Evolutionary conservation across 2,329 filamentous ascomycete genomes (phyloP).

Genomic region (Diaporthe australafricana): DNA sequence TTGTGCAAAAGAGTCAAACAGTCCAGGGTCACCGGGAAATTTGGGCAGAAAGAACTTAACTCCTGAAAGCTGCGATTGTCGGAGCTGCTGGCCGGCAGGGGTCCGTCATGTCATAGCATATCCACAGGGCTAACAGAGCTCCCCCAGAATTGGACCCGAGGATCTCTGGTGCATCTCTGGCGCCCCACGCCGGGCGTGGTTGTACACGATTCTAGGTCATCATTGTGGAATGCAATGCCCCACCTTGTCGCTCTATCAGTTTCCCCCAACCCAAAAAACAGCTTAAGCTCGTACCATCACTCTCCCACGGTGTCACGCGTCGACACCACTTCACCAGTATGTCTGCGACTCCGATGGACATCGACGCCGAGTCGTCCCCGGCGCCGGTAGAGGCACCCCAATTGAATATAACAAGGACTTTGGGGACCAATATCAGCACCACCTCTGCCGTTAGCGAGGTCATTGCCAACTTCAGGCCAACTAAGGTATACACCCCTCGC

Average conservation of each 20-base stretch:
- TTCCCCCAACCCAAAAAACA: background rate
- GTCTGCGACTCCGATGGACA: conserved; percentile 68
- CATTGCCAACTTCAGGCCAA: conserved; percentile 81
- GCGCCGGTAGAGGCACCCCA: conserved; percentile 47
- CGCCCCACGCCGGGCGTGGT: background rate
- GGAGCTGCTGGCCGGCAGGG: conserved; percentile 12
- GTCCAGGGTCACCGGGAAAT: background rate
- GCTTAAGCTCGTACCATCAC: background rate
- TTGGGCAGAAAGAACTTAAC: conserved; percentile 16
- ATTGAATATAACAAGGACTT: conserved; percentile 63
- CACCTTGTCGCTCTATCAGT: background rate
- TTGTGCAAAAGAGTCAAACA: conserved; percentile 12
- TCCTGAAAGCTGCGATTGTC: conserved; percentile 27
- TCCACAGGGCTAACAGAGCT: conserved; percentile 24
- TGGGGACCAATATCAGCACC: conserved; percentile 54
- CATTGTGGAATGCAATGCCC: background rate
- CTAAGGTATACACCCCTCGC: conserved; percentile 70
- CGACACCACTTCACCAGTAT: conserved; percentile 46
- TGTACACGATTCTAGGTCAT: background rate
- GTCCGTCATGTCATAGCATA: conserved; percentile 11
- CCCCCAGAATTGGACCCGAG: background rate
- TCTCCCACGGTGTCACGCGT: background rate
- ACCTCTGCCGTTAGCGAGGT: conserved; percentile 81
- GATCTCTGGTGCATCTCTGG: background rate
- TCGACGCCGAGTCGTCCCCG: conserved; percentile 59